Conservation (phyloP, 2,329 filamentous ascomycete species). For the Sarocladium oryzae region DNA sequence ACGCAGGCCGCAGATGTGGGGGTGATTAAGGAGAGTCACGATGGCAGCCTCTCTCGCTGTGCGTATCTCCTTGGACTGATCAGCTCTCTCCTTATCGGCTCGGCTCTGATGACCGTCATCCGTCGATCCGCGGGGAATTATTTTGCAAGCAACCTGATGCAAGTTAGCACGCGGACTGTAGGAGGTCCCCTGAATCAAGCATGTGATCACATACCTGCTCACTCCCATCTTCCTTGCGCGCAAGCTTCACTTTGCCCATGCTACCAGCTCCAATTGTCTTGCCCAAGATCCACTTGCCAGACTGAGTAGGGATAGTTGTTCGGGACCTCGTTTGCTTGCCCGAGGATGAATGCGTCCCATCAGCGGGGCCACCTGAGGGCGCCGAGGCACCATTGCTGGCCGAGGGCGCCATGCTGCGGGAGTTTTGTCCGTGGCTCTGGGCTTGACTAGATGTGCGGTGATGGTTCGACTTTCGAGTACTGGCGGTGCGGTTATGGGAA, state of each 20-base stretch:
- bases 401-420: conserved; percentile 41
- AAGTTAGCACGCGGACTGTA: conserved; percentile 4
- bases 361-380: conserved; percentile 39
- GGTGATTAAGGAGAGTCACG: conserved; percentile 87
- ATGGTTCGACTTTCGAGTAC: conserved; percentile 13
- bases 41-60: conserved; percentile 95
- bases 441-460: conserved; percentile 12
- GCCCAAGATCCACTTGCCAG: conserved; percentile 89
- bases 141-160: conserved; percentile 84
- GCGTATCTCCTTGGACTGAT: conserved; percentile 93
- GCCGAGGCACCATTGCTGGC: conserved; percentile 48
- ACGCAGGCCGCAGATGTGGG: conserved; percentile 91
- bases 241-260: conserved; percentile 98
- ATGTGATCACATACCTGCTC: conserved; percentile 64
- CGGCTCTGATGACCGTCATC: conserved; percentile 71
- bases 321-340: conserved; percentile 50
- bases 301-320: conserved; percentile 83
- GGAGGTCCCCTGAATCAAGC: neutral
- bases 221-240: conserved; percentile 79
- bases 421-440: neutral
- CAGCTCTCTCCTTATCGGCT: conserved; percentile 77
- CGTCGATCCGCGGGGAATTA: conserved; percentile 83
- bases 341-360: conserved; percentile 31
- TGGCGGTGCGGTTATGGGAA: conserved; percentile 16
- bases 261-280: conserved; percentile 97